Percentiles rank a stretch among this genome's conserved stretches.
These are phyloP conservation scores for Vachellia pachyceras DNA, from an alignment of 306 rosid species.

Conservation along the genomic window DNA sequence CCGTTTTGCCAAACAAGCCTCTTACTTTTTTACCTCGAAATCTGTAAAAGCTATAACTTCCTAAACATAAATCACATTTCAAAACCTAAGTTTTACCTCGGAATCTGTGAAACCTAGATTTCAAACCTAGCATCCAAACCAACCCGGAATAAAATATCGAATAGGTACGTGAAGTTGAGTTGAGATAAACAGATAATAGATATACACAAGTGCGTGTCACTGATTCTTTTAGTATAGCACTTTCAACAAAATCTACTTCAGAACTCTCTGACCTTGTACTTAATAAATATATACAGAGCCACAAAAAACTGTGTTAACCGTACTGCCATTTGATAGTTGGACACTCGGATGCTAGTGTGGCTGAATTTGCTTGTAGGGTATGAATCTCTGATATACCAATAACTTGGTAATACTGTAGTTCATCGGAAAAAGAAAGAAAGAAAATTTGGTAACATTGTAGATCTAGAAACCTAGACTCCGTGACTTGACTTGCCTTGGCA, in stretches of 20 bases:
- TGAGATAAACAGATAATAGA: background rate
- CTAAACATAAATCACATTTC: too few species aligned
- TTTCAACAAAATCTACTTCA: background rate
- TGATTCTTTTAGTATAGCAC: background rate
- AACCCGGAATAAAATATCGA: too few species aligned
- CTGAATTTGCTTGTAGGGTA: background rate
- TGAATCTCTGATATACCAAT: background rate
- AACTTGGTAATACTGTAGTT: background rate
- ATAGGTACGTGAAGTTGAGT: background rate
- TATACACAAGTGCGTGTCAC: too few species aligned
- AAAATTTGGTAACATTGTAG: background rate
- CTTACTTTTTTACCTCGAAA: too few species aligned
- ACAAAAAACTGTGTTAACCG: background rate
- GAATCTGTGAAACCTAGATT: too few species aligned
- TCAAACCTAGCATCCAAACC: too few species aligned
- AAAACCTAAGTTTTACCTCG: too few species aligned
- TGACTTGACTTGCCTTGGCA: slow-evolving; percentile 49
- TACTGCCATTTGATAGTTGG: background rate
- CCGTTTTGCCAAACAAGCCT: too few species aligned
- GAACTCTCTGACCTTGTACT: background rate
- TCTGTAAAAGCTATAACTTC: too few species aligned
- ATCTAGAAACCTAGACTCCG: slow-evolving; percentile 26
- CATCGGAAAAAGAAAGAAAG: background rate
- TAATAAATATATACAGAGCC: too few species aligned
- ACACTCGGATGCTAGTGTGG: background rate